Evolutionary conservation across 2,329 filamentous ascomycete species (phyloP).

Genomic region (Rasamsonia emersonii): DNA sequence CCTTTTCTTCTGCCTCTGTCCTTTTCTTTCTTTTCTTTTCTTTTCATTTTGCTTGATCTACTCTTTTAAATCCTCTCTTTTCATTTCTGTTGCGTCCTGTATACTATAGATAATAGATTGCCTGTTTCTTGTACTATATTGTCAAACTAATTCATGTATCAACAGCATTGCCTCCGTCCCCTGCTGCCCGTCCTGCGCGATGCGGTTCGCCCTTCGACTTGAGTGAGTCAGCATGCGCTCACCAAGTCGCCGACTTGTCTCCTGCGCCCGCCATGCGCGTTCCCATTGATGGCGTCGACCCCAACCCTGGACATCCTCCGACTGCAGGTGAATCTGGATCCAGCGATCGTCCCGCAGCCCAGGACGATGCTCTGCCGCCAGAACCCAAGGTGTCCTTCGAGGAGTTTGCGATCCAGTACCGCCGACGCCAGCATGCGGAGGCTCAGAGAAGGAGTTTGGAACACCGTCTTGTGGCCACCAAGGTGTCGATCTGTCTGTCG

Average conservation of each 20-base stretch:
- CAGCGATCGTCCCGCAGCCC: constrained; percentile 4
- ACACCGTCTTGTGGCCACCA: constrained; percentile 31
- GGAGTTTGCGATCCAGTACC: constrained; percentile 35
- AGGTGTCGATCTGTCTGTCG: constrained; percentile 35
- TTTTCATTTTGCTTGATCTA: constrained; percentile 13
- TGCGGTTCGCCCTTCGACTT: constrained; percentile 23
- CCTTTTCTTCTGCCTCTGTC: constrained; percentile 4
- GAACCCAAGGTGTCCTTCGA: constrained; percentile 30
- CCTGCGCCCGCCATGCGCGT: constrained; percentile 12
- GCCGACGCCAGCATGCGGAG: constrained; percentile 34
- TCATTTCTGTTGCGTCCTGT: no score
- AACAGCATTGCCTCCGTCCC: constrained; percentile 22
- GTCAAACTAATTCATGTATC: constrained; percentile 8
- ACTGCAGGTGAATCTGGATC: constrained; percentile 26
- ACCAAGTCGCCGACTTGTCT: constrained; percentile 17
- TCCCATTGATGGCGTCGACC: constrained; percentile 6
- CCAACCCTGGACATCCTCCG: constrained; percentile 14
- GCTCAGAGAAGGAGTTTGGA: constrained; percentile 31
- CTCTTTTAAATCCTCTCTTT: constrained; percentile 2
- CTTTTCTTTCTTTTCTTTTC: constrained; percentile 10
- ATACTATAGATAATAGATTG: no score
- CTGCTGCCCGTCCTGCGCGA: constrained; percentile 22
- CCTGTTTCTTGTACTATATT: no score
- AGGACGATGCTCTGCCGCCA: constrained; percentile 1
- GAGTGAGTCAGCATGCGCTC: constrained; percentile 17